phyloP scores from a whole-genome alignment of 306 rosid species.

The Glycine latifolia region DNA sequence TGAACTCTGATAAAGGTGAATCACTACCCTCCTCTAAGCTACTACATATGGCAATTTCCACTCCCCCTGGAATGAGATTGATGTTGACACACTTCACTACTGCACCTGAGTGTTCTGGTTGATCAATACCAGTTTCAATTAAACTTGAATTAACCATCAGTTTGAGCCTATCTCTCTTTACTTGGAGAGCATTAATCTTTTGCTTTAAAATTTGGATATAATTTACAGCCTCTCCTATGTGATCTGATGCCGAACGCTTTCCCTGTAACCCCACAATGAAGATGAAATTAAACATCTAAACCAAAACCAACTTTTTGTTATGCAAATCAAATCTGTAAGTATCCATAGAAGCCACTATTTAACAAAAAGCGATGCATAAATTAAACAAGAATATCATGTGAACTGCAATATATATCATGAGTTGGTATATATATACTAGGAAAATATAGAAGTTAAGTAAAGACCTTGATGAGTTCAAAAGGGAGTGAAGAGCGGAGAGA shows the following conservation, averaged over 20 bases:
- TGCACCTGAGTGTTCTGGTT: constrained; percentile 7
- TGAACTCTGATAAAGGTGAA: constrained; percentile 32
- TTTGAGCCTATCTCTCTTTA: constrained; percentile 49
- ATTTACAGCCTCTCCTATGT: constrained; percentile 49
- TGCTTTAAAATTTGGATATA: constrained; percentile 44
- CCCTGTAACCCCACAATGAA: constrained; percentile 40
- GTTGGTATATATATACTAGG: no score
- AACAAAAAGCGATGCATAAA: background rate
- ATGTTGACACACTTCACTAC: constrained; percentile 35
- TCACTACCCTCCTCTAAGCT: constrained; percentile 2
- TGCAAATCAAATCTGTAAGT: no score
- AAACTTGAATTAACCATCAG: constrained; percentile 11
- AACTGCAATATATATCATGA: no score
- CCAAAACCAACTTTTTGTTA: background rate
- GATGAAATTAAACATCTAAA: background rate
- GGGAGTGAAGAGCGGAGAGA: constrained; percentile 50
- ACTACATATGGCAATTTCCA: constrained; percentile 43
- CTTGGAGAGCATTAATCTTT: constrained; percentile 31
- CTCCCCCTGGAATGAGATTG: constrained; percentile 32
- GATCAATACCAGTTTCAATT: constrained; percentile 16
- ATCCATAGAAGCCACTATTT: background rate
- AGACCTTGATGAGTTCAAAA: constrained; percentile 50
- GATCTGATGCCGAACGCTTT: constrained; percentile 52
- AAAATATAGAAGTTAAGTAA: background rate
- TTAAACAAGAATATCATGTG: no score